Conservation (phyloP, 352 stramenopile genomes). For the Pythium biforme region DNA sequence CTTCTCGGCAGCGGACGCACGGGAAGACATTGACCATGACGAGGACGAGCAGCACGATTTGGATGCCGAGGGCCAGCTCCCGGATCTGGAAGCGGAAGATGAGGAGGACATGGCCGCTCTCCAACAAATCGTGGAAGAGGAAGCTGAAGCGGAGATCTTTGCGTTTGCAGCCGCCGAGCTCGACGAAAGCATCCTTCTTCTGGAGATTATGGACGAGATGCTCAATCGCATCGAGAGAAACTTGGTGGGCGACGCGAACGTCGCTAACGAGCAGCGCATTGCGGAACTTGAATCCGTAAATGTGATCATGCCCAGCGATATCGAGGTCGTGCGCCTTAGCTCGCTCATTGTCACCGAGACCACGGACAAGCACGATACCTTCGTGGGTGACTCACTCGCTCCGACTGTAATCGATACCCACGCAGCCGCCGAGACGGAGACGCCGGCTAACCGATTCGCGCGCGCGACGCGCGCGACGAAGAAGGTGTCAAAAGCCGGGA, state of each 20-base stretch:
- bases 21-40: neutral
- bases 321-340: slow-evolving; percentile 18
- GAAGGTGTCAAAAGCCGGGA: slow-evolving; percentile 22
- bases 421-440: neutral
- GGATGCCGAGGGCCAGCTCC: too few species aligned
- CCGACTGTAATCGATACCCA: slow-evolving; percentile 19
- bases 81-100: neutral
- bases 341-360: slow-evolving; percentile 28
- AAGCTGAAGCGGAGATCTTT: slow-evolving; percentile 5
- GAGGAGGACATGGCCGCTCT: neutral
- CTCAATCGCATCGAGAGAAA: slow-evolving; percentile 11
- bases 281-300: neutral
- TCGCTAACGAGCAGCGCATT: neutral
- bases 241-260: neutral
- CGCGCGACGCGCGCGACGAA: slow-evolving; percentile 18
- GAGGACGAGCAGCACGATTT: neutral
- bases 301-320: neutral
- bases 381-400: slow-evolving; percentile 22
- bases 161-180: slow-evolving; percentile 8
- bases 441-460: slow-evolving; percentile 3
- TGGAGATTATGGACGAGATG: slow-evolving; percentile 23
- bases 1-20: neutral
- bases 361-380: slow-evolving; percentile 36
- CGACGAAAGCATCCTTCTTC: slow-evolving; percentile 13
- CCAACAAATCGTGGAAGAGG: neutral